Base-by-base conservation (phyloP, 345 rosid species). In the Salix purpurea region DNA sequence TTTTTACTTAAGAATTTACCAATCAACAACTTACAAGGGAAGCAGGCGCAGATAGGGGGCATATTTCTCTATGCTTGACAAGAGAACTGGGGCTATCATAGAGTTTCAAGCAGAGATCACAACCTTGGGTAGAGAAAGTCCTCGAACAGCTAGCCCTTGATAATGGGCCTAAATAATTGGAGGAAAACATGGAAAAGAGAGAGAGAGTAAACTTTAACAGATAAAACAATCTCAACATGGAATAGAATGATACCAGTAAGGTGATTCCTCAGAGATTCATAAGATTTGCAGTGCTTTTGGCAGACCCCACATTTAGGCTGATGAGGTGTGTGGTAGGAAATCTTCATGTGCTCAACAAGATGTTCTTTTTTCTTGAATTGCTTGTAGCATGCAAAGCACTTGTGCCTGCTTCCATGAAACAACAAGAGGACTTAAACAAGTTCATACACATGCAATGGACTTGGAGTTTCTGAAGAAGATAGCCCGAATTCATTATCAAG, bases 261-360 rank as follows among this genome's bases (percentile, higher is more conserved):
- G 85, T 90, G 98, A 74, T 85, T 91, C 69, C 91, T 84, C 70
- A 90, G 79, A 42, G 95, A 90, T 74, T 93, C 94, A 65, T 88
- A 87, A 23, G 90, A 89, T 83, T 83, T 84, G 85, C 90, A 88
- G 80, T 90, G 97, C 82, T 93, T 93, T n/a, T 77, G 77, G 81
- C 97, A 93, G 67, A 87, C 88, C 46, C 73, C 82, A 64, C 95
- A 91, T 56, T 74, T 82, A 66, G 98, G 95, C 83, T 91, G 89
- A 85, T 89, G 98, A 75, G 74, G 78, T 4, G 97, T 90, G 78
- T 90, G 98, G 84, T 80, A 87, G 7, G 92, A 83, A 74, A 78
- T 82, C 83, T 87, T 91, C 97, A 93, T 89, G 86, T 91, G 98
- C 80, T 89, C 94, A 28, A 94, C 84, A 18, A 91, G 97, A 83